Percentiles rank a stretch among this genome's conserved stretches.
These are phyloP conservation scores for Talaromyces sp. DNA, from an alignment of 2,329 filamentous ascomycete species.

Conservation along the genomic window DNA sequence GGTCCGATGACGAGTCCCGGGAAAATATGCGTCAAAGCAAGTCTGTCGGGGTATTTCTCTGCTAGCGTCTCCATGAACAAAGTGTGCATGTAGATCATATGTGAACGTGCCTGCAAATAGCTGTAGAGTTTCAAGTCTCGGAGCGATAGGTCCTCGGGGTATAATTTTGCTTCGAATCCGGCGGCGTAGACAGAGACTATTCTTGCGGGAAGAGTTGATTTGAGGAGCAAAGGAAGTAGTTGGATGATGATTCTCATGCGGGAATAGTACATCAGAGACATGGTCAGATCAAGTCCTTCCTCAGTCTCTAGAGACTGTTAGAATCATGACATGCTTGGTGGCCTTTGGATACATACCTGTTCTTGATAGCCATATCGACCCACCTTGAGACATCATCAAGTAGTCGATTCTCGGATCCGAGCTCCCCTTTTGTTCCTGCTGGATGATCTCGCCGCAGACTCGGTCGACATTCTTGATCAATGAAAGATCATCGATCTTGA, in stretches of 20 bases:
- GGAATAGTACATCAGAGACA: conserved; percentile 17
- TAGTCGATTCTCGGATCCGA: conserved; percentile 15
- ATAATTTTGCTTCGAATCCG: conserved; percentile 14
- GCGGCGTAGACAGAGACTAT: conserved; percentile 15
- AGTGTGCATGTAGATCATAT: conserved; percentile 17
- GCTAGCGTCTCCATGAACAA: conserved; percentile 16
- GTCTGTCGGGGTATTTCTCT: conserved; percentile 9
- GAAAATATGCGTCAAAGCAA: conserved; percentile 12
- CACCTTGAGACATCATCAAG: conserved; percentile 16
- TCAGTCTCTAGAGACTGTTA: conserved; percentile 10
- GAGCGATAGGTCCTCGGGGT: conserved; percentile 14
- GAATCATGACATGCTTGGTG: neutral
- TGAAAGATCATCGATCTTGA: conserved; percentile 16
- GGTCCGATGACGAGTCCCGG: conserved; percentile 13
- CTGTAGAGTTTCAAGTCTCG: conserved; percentile 15
- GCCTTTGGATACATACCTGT: neutral
- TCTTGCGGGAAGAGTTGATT: conserved; percentile 8
- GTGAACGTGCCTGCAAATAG: conserved; percentile 15
- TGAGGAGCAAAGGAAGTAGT: conserved; percentile 12
- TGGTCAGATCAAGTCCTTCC: conserved; percentile 16
- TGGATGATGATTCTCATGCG: conserved; percentile 13
- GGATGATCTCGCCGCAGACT: conserved; percentile 11
- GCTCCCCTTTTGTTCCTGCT: conserved; percentile 8
- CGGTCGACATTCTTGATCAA: conserved; percentile 12
- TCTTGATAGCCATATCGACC: conserved; percentile 10